These are phyloP conservation scores for Nemania bipapillata DNA, from an alignment of 2,329 filamentous ascomycete genomes.

Conservation along the genomic window DNA sequence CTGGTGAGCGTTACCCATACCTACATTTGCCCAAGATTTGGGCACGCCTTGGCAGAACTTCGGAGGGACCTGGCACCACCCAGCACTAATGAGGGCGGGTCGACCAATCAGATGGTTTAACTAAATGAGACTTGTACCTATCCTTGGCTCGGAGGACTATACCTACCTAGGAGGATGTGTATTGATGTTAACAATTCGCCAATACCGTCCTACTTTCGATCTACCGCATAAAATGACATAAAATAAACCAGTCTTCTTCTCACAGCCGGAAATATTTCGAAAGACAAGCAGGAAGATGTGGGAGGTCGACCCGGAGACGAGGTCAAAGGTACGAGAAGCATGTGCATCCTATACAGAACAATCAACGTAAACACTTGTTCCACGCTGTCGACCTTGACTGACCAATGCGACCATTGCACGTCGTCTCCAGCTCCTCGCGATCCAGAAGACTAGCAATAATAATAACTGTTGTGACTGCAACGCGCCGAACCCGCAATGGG, in stretches of 20 bases:
- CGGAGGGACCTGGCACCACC: too few relatives aligned
- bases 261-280: neutral
- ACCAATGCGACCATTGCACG: slow-evolving; percentile 29
- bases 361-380: slow-evolving; percentile 5
- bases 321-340: slow-evolving; percentile 77
- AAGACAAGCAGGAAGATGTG: slow-evolving; percentile 69
- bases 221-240: slow-evolving; percentile 17
- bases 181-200: neutral
- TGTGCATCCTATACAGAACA: slow-evolving; percentile 15
- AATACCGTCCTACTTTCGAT: neutral
- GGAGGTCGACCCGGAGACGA: slow-evolving; percentile 98
- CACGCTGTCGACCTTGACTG: slow-evolving; percentile 27
- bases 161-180: slow-evolving; percentile 1
- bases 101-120: slow-evolving; percentile 28
- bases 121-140: slow-evolving; percentile 14
- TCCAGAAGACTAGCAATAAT: slow-evolving; percentile 91
- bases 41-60: slow-evolving; percentile 38
- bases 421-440: slow-evolving; percentile 76
- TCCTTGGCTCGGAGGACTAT: slow-evolving; percentile 2
- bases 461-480: slow-evolving; percentile 93
- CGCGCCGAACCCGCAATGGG: slow-evolving; percentile 97
- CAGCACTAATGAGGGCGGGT: neutral
- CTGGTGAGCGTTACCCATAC: too few relatives aligned
- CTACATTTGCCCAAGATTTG: too few relatives aligned
- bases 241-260: neutral